Conservation (phyloP, 2,329 filamentous ascomycete genomes). For the Arthrobotrys entomopaga region DNA sequence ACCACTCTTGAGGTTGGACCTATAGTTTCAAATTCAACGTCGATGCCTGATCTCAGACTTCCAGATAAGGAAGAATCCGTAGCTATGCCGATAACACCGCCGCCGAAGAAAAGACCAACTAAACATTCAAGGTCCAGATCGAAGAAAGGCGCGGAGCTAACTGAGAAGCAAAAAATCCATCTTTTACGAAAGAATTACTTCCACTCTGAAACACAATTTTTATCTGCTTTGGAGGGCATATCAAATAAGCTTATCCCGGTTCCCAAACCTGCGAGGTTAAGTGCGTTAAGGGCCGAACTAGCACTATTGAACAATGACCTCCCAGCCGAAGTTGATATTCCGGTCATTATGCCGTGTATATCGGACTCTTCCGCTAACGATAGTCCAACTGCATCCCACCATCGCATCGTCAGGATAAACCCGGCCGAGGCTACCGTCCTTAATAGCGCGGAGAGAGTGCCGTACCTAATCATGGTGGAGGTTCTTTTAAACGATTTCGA, state of each 20-base stretch:
- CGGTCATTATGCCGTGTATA: slow-evolving; percentile 77
- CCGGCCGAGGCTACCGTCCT: slow-evolving; percentile 84
- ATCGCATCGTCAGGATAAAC: slow-evolving; percentile 83
- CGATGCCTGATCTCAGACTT: slow-evolving; percentile 57
- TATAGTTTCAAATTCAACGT: slow-evolving; percentile 55
- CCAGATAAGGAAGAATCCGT: slow-evolving; percentile 53
- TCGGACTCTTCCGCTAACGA: slow-evolving; percentile 65
- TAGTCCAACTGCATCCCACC: slow-evolving; percentile 80
- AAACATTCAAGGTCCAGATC: slow-evolving; percentile 33
- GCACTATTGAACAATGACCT: slow-evolving; percentile 83
- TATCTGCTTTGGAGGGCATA: slow-evolving; percentile 82
- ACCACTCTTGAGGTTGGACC: slow-evolving; percentile 40
- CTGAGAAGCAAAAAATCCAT: slow-evolving; percentile 74
- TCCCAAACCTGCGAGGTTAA: slow-evolving; percentile 81
- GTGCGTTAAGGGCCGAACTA: slow-evolving; percentile 81
- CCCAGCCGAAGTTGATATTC: slow-evolving; percentile 84
- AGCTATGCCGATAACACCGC: slow-evolving; percentile 54
- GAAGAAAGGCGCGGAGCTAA: slow-evolving; percentile 65
- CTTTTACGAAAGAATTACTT: slow-evolving; percentile 84
- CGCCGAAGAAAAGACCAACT: slow-evolving; percentile 56
- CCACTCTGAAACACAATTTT: slow-evolving; percentile 80
- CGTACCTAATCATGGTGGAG: slow-evolving; percentile 85
- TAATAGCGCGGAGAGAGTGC: slow-evolving; percentile 87
- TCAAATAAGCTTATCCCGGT: slow-evolving; percentile 85
- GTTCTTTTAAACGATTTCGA: slow-evolving; percentile 83